phyloP scores from a whole-genome alignment of 768 basidiomycete genomes.

The Podaxis pistillaris region DNA sequence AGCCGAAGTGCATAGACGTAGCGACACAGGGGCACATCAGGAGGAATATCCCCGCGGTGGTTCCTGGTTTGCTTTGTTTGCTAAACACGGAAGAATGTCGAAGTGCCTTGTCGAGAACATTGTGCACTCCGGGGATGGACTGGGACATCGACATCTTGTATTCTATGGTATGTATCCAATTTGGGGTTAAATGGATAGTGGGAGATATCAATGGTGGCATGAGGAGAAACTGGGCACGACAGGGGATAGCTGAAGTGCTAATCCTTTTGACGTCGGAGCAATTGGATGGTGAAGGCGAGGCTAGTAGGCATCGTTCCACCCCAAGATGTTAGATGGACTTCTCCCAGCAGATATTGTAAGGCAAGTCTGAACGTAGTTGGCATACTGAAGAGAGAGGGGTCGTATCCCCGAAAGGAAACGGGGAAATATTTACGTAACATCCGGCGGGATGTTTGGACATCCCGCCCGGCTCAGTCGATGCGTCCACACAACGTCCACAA shows the following conservation, averaged over 20 bases:
- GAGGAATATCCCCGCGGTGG: neutral
- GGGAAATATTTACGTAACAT: neutral
- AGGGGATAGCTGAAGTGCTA: neutral
- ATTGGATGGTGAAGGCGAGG: too few species aligned
- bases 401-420: neutral
- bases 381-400: too few species aligned
- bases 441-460: neutral
- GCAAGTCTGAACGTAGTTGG: neutral
- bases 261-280: neutral
- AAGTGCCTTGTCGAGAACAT: neutral
- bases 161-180: neutral
- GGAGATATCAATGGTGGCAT: neutral
- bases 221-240: neutral
- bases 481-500: conserved; percentile 3
- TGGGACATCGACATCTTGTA: neutral
- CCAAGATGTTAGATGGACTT: neutral
- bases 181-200: neutral
- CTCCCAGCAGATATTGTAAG: neutral
- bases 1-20: neutral
- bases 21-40: neutral
- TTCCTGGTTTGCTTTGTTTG: conserved; percentile 2
- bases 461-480: neutral
- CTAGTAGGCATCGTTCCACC: too few species aligned
- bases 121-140: neutral
- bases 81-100: neutral